Conservation (phyloP, 176 grass and related monocot genomes). For the Chrysopogon serrulatus region DNA sequence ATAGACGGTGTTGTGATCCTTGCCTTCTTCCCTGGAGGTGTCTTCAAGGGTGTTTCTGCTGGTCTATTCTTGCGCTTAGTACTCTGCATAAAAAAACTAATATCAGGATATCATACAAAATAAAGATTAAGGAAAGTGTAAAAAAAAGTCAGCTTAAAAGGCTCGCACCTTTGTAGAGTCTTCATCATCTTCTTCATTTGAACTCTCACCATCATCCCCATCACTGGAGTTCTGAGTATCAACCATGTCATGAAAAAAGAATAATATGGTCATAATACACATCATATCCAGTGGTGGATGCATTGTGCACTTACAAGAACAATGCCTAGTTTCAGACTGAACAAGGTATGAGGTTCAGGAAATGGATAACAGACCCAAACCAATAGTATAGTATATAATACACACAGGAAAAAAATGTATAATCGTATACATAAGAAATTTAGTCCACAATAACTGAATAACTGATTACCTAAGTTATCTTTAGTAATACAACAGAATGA, state of each 20-base stretch:
- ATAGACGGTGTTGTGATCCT: constrained; percentile 44
- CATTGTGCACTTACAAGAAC: not conserved
- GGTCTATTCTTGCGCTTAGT: constrained; percentile 31
- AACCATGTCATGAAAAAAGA: constrained; percentile 7
- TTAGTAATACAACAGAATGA: not conserved
- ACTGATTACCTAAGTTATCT: not conserved
- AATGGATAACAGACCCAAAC: not conserved
- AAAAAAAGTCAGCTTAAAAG: constrained; percentile 6
- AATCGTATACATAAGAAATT: not conserved
- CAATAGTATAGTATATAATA: not conserved
- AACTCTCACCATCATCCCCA: constrained; percentile 31
- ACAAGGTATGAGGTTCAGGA: not conserved
- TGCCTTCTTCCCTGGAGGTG: constrained; percentile 68
- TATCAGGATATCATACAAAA: not conserved
- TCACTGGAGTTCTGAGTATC: constrained; percentile 22
- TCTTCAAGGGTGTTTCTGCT: constrained; percentile 46
- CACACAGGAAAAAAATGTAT: not conserved
- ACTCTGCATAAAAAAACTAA: constrained; percentile 21
- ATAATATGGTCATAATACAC: not conserved
- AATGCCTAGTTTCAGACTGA: not conserved
- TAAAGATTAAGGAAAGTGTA: not conserved
- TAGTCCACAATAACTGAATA: not conserved
- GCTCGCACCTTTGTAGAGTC: constrained; percentile 41
- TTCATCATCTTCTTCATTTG: constrained; percentile 42
- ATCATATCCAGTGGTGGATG: not conserved